Evolutionary conservation across 108 stramenopile genomes (phyloP).

Genomic region (Fistulifera pelliculosa): DNA sequence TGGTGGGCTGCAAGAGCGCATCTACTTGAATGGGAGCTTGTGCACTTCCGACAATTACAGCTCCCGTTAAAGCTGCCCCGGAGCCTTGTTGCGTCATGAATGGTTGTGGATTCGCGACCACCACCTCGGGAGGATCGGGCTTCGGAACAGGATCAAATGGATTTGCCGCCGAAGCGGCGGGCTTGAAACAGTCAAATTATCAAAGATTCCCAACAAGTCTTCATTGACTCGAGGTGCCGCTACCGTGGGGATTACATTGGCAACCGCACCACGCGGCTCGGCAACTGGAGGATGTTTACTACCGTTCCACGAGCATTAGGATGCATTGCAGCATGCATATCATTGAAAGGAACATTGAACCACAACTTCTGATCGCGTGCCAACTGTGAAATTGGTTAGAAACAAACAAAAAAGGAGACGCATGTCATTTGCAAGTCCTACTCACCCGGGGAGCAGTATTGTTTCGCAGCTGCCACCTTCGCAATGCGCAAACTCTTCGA

Average conservation of each 20-base stretch:
- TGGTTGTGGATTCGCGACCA: too few relatives aligned
- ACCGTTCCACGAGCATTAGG: constrained; percentile 8
- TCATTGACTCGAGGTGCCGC: not conserved
- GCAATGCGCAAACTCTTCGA: constrained; percentile 43
- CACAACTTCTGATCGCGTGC: not conserved
- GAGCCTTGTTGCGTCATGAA: too few relatives aligned
- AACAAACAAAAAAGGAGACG: too few relatives aligned
- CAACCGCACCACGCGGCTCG: not conserved
- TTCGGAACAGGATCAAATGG: too few relatives aligned
- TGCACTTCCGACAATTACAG: too few relatives aligned
- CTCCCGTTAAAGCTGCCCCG: too few relatives aligned
- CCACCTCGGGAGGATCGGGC: too few relatives aligned
- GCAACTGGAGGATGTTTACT: not conserved
- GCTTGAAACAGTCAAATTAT: constrained; percentile 1
- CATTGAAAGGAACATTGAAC: constrained; percentile 1
- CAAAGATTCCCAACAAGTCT: constrained; percentile 6
- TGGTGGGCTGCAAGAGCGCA: too few relatives aligned
- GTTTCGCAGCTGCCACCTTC: constrained; percentile 23
- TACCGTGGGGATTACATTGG: not conserved
- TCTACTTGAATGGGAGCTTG: too few relatives aligned
- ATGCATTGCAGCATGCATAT: constrained; percentile 6
- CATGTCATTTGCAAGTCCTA: too few relatives aligned
- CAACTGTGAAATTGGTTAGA: not conserved
- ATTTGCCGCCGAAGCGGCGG: not conserved
- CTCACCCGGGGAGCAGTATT: too few relatives aligned